These are phyloP conservation scores for Clavulina sp. DNA, from an alignment of 768 basidiomycete species.

Conservation along the genomic window DNA sequence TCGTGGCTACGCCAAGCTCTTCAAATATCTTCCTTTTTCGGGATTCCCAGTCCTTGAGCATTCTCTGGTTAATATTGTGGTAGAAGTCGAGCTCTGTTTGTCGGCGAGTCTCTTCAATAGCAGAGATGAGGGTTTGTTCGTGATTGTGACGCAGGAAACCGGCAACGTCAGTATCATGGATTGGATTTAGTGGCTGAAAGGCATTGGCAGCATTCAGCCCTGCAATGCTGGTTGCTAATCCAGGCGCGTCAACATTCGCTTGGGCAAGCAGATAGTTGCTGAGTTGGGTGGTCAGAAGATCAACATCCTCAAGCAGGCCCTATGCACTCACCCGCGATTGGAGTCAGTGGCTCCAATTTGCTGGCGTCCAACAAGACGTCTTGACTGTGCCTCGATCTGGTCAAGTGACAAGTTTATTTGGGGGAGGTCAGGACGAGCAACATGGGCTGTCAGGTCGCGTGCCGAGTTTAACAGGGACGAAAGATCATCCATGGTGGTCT, in stretches of 20 bases:
- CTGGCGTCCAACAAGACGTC: constrained; percentile 61
- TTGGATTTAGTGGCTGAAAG: constrained; percentile 75
- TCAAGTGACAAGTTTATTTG: constrained; percentile 79
- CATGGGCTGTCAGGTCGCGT: constrained; percentile 52
- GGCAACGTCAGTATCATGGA: constrained; percentile 86
- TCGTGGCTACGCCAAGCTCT: constrained; percentile 58
- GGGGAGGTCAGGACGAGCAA: constrained; percentile 67
- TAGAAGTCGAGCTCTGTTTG: constrained; percentile 80
- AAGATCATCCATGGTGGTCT: constrained; percentile 12
- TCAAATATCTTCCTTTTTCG: constrained; percentile 83
- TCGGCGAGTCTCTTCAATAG: constrained; percentile 77
- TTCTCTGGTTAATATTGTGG: constrained; percentile 54
- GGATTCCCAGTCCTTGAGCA: constrained; percentile 71
- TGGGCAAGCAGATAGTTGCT: constrained; percentile 89
- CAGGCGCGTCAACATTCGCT: constrained; percentile 85
- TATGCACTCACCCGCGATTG: constrained; percentile 52
- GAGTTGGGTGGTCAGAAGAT: neutral
- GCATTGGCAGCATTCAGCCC: constrained; percentile 66
- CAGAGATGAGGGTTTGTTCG: constrained; percentile 85
- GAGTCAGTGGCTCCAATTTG: constrained; percentile 32
- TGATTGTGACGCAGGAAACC: constrained; percentile 92
- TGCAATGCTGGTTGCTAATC: constrained; percentile 66
- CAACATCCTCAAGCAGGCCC: constrained; percentile 34
- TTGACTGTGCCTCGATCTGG: constrained; percentile 87
- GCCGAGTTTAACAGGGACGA: constrained; percentile 14